These are phyloP conservation scores for Beauveria asiatica DNA, from an alignment of 2,329 filamentous ascomycete genomes.

Conservation along the genomic window DNA sequence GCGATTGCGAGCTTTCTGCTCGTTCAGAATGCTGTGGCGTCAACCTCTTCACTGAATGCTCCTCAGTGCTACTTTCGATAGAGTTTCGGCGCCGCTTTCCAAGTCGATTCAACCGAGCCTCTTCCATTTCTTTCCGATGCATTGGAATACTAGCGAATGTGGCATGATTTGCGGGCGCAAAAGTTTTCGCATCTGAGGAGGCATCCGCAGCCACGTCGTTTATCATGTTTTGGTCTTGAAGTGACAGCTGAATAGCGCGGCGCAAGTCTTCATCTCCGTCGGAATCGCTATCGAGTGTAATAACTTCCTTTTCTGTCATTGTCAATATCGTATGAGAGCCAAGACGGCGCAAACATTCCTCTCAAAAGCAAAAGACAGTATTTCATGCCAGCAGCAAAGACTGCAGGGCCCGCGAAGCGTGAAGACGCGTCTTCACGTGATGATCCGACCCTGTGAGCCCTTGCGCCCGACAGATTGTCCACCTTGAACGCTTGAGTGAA, in stretches of 20 bases:
- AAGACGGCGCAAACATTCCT: not conserved
- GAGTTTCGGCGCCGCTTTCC: constrained; percentile 40
- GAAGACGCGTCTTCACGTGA: constrained; percentile 4
- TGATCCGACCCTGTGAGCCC: not conserved
- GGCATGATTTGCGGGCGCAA: not conserved
- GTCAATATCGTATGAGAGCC: not conserved
- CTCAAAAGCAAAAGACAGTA: not conserved
- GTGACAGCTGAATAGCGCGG: constrained; percentile 51
- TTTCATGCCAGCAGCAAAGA: not conserved
- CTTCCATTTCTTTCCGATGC: constrained; percentile 77
- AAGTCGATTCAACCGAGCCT: constrained; percentile 65
- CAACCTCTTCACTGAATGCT: not conserved
- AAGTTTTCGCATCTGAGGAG: not conserved
- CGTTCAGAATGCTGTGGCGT: not conserved
- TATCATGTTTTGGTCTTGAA: constrained; percentile 25
- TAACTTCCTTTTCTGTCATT: constrained; percentile 19
- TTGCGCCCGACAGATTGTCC: not conserved
- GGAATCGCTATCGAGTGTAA: constrained; percentile 23
- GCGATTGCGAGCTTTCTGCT: constrained; percentile 16
- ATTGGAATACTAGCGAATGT: constrained; percentile 42
- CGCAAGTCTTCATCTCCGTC: constrained; percentile 53
- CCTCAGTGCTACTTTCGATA: not conserved
- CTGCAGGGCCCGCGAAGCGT: not conserved
- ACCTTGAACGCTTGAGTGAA: not conserved
- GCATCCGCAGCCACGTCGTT: constrained; percentile 1